Percentiles rank a stretch among this genome's conserved stretches.
These are phyloP conservation scores for Solanum sejunctum DNA, from an alignment of 257 asterid genomes.

Conservation along the genomic window DNA sequence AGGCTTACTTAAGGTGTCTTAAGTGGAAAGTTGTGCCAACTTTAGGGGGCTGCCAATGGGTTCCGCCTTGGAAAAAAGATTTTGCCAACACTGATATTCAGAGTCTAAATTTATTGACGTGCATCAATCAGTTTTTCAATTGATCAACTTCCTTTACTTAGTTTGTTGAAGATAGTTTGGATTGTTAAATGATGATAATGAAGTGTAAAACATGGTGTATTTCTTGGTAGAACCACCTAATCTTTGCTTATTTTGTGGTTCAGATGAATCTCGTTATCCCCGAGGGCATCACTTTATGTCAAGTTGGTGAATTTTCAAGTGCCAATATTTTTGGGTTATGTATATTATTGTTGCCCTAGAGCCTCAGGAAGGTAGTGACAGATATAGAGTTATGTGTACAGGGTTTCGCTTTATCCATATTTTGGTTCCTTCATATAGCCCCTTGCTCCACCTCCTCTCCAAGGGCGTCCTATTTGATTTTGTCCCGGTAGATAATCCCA, in stretches of 20 bases:
- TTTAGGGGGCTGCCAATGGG: too few species aligned
- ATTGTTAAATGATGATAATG: not conserved
- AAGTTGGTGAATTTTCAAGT: slow-evolving; percentile 6
- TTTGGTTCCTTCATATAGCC: not conserved
- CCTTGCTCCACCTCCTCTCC: slow-evolving; percentile 14
- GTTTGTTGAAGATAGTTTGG: not conserved
- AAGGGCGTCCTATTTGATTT: slow-evolving; percentile 36
- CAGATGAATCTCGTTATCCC: slow-evolving; percentile 31
- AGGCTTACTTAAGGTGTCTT: too few species aligned
- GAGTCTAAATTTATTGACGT: not conserved
- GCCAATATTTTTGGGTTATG: slow-evolving; percentile 35
- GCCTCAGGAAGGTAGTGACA: slow-evolving; percentile 31
- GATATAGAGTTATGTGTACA: slow-evolving; percentile 68
- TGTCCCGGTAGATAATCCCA: slow-evolving; percentile 13
- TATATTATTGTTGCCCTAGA: slow-evolving; percentile 33
- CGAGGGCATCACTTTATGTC: slow-evolving; percentile 16
- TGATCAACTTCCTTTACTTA: not conserved
- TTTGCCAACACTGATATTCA: not conserved
- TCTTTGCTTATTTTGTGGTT: not conserved
- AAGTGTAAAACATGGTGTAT: not conserved
- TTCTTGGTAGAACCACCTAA: not conserved
- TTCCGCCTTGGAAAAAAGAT: not conserved
- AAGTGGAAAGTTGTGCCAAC: too few species aligned
- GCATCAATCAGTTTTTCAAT: not conserved
- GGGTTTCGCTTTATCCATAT: slow-evolving; percentile 34